phyloP scores from a whole-genome alignment of 257 asterid genomes.

The Oldenlandia corymbosa region DNA sequence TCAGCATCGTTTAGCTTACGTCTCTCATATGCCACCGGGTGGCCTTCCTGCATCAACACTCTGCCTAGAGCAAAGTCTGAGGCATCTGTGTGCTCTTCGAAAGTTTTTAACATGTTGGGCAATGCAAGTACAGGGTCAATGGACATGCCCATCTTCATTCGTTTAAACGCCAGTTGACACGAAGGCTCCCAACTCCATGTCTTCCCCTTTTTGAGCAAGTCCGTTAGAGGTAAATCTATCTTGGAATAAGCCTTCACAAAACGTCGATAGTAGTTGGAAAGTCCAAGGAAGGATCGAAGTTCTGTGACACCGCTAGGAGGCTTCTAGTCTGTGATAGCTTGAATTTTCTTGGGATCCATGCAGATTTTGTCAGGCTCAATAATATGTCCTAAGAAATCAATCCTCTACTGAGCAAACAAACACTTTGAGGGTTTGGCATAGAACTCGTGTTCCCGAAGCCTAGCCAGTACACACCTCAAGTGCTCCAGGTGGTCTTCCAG shows the following conservation, averaged over 20 bases:
- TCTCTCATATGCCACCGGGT: background rate
- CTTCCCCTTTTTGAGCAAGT: background rate
- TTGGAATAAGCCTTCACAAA: background rate
- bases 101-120: background rate
- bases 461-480: background rate
- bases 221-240: background rate
- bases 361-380: no score
- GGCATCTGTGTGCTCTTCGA: background rate
- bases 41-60: background rate
- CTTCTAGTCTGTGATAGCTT: no score
- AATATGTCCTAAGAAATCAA: background rate
- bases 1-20: background rate
- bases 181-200: background rate
- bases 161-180: background rate
- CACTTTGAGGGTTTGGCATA: background rate
- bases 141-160: background rate
- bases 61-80: background rate
- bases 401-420: background rate
- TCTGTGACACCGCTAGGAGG: background rate
- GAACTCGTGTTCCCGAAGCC: background rate
- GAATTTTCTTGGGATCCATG: no score
- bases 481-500: background rate
- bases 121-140: background rate
- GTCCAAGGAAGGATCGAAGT: background rate
- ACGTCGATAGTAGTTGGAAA: background rate